Evolutionary conservation across 2,329 filamentous ascomycete species (phyloP).

Genomic region (Westerdykella ornata): DNA sequence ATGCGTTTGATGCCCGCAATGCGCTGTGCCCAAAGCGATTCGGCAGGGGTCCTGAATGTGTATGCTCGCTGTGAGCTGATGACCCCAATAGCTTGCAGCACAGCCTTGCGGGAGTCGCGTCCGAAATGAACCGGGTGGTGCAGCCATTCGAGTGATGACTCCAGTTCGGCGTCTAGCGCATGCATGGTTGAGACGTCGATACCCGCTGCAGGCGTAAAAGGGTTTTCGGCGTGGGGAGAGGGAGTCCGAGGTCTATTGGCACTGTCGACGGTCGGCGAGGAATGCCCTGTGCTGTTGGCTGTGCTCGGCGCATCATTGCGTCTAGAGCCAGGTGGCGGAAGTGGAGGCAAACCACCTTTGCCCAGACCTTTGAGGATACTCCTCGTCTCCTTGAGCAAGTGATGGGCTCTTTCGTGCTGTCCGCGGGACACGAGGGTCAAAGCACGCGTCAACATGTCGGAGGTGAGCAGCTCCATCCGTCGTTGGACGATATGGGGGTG

Average conservation of each 20-base stretch:
- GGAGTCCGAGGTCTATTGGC: slow-evolving; percentile 31
- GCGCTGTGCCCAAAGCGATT: slow-evolving; percentile 80
- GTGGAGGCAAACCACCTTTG: slow-evolving; percentile 86
- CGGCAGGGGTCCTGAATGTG: slow-evolving; percentile 84
- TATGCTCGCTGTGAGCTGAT: slow-evolving; percentile 92
- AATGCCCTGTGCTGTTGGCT: slow-evolving; percentile 33
- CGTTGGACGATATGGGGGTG: slow-evolving; percentile 93
- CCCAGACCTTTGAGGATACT: slow-evolving; percentile 93
- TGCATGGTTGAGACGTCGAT: slow-evolving; percentile 77
- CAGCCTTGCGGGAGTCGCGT: slow-evolving; percentile 88
- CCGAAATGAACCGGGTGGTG: slow-evolving; percentile 92
- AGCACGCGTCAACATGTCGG: slow-evolving; percentile 92
- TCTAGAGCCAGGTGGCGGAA: slow-evolving; percentile 56
- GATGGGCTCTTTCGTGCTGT: slow-evolving; percentile 89
- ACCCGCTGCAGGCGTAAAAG: slow-evolving; percentile 58
- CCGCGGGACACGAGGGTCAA: slow-evolving; percentile 83
- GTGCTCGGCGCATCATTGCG: slow-evolving; percentile 37
- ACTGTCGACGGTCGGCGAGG: slow-evolving; percentile 37
- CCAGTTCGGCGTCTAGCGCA: slow-evolving; percentile 84
- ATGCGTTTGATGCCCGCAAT: slow-evolving; percentile 74
- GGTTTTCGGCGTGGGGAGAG: slow-evolving; percentile 38
- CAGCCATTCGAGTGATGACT: slow-evolving; percentile 92
- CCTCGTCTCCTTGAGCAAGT: slow-evolving; percentile 84
- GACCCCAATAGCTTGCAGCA: slow-evolving; percentile 91
- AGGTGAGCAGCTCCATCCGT: slow-evolving; percentile 94